These are phyloP conservation scores for Nemania abortiva DNA, from an alignment of 2,329 filamentous ascomycete species.

Conservation along the genomic window DNA sequence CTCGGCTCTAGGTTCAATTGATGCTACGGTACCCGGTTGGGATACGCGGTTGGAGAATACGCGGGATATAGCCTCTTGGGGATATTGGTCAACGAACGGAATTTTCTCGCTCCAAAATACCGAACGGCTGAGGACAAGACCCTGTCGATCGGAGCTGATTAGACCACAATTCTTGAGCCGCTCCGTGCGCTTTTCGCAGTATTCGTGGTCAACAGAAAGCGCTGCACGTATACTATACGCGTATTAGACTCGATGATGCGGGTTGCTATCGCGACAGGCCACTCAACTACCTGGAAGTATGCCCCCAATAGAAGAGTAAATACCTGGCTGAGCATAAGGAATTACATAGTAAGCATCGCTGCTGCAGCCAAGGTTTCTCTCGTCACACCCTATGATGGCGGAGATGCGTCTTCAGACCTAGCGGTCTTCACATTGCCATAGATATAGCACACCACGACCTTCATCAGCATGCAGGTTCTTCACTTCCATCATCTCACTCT, in stretches of 20 bases:
- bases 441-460: not conserved
- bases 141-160: too few species aligned
- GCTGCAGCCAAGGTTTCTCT: not conserved
- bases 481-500: too few species aligned
- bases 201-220: not conserved
- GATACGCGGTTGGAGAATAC: not conserved
- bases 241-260: not conserved
- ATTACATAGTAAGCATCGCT: not conserved
- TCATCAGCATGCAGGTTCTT: not conserved
- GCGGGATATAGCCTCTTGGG: not conserved
- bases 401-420: not conserved
- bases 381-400: not conserved
- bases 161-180: too few species aligned
- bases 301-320: not conserved
- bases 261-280: not conserved
- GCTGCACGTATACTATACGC: not conserved
- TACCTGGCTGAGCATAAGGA: not conserved
- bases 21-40: constrained; percentile 11
- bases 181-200: too few species aligned
- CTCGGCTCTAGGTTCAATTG: constrained; percentile 17
- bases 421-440: not conserved
- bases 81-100: not conserved
- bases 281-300: not conserved
- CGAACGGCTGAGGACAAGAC: not conserved
- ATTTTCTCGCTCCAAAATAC: not conserved